Evolutionary conservation across 345 rosid species (phyloP).

Genomic region (Cardamine chenopodiifolia): DNA sequence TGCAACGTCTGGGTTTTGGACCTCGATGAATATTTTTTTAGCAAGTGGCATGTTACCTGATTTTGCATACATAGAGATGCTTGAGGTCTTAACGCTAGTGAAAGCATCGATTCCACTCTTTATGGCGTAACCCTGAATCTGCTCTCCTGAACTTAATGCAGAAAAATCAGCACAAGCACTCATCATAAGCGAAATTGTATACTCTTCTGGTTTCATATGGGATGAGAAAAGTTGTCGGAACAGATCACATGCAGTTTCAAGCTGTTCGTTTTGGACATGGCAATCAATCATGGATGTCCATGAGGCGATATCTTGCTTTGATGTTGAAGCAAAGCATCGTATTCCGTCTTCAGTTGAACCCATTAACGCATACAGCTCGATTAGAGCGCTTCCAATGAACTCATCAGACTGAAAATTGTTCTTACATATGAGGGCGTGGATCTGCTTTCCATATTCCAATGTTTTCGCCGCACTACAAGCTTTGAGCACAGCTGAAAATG

Average conservation of each 20-base stretch:
- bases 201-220: slow-evolving; percentile 53
- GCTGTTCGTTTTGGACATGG: slow-evolving; percentile 50
- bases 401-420: slow-evolving; percentile 55
- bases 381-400: slow-evolving; percentile 53
- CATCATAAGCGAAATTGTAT: slow-evolving; percentile 51
- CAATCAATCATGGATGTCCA: slow-evolving; percentile 61
- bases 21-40: slow-evolving; percentile 38
- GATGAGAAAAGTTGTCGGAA: slow-evolving; percentile 47
- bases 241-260: slow-evolving; percentile 51
- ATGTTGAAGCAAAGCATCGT: slow-evolving; percentile 52
- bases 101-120: slow-evolving; percentile 53
- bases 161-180: slow-evolving; percentile 60
- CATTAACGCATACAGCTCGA: slow-evolving; percentile 53
- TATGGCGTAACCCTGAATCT: slow-evolving; percentile 50
- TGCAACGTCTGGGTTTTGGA: slow-evolving; percentile 48
- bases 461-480: slow-evolving; percentile 45
- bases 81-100: slow-evolving; percentile 50
- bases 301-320: slow-evolving; percentile 49
- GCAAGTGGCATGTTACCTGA: slow-evolving; percentile 52
- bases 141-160: slow-evolving; percentile 51
- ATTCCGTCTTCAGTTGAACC: slow-evolving; percentile 51
- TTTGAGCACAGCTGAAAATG: slow-evolving; percentile 57
- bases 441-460: slow-evolving; percentile 53
- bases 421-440: slow-evolving; percentile 54
- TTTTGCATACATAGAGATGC: slow-evolving; percentile 57